Base-by-base conservation (phyloP, 805 yeast genomes). In the Pichia cephalocereana region DNA sequence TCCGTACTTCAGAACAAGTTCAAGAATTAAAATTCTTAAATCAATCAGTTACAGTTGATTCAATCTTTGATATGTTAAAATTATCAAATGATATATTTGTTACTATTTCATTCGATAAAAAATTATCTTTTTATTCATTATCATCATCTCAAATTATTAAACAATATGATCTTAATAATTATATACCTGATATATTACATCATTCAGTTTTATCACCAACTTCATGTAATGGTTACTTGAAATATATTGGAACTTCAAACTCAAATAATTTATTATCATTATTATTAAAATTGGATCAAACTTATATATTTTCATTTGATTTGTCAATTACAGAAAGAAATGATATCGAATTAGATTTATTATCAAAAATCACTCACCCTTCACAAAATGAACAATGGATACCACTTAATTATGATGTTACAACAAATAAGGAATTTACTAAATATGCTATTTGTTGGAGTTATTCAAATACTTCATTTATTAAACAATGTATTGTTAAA, bases 101-200 rank as follows among this genome's bases (percentile, higher is more conserved):
- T 18, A 75, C 88, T 0, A 65, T 81, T 32, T 70, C 86, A 0
- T 72, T 82, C 19, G 71, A 77, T 56, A 76, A 76, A 55, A 62
- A 61, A 6, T 54, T 86, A 36, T 76, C 79, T 52, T 54, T 84
- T 19, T 86, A 93, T 90, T 72, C 79, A 30, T 56, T 82, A 4
- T 52, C 58, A 0, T 55, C 69, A 2, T 72, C 69, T 43, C 39
- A 48, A 8, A 31, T 56, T 14, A 17, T 60, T 2, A 49, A 49
- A 27, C 63, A 59, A 40, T 46, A 51, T 30, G 51, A 54, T 23
- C 30, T 65, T 26, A 59, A 58, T 38, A 52, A 55, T 15, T 53
- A 42, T 41, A 46, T 66, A 19, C 57, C 63, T 2, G 46, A 53
- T 8, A 53, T 51, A n/a, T 46, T 53, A 18, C 57, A 52, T 39